Evolutionary conservation across 345 rosid species (phyloP), one percentile per base, ranked within the genome.

Genomic region (Sisymbrium altissimum): DNA sequence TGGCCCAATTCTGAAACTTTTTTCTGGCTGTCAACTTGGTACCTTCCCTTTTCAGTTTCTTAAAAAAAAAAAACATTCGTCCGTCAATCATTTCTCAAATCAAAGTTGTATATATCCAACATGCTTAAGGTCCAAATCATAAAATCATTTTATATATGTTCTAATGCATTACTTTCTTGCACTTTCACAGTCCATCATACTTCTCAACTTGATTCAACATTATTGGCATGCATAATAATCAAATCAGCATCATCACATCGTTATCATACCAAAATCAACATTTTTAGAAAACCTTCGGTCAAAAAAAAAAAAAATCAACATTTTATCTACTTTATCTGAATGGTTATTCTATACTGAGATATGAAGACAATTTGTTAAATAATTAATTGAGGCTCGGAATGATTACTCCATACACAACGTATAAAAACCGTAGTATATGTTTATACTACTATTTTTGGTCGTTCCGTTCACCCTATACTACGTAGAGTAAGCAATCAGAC

Each of bases 101-200:
- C 33, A 30, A 6, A 30, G 33, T 5, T 30, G 6, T 30, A 30
- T 30, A 30, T 5, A 30, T 30, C 6, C 33, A 30, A 30, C 33
- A 4, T 30, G 33, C 6, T 30, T 30, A 30, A 30, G 33, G 33
- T 50, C 56, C 56, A 23, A 50, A 50, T 50, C 32, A 50, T 50
- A 12, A 23, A 50, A 50, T 18, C 4, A 27, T 41, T 19, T 45
- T 15, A 43, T 21, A 49, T 65, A 33, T 4, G 29, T 14, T 53
- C 11, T 27, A 10, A 13, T 23, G 8, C 3, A 9, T 32, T 36
- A 50, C 64, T 30, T 18, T 36, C 30, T 29, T 43, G 73, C 64
- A 43, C 73, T 71, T 50, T 43, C 43, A 52, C 69, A 29, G 13
- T 27, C 41, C 69, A 71, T 49, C 32, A 71, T 49, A 23, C 30